phyloP scores from a whole-genome alignment of 805 yeast genomes.

The Clavispora fructus region DNA sequence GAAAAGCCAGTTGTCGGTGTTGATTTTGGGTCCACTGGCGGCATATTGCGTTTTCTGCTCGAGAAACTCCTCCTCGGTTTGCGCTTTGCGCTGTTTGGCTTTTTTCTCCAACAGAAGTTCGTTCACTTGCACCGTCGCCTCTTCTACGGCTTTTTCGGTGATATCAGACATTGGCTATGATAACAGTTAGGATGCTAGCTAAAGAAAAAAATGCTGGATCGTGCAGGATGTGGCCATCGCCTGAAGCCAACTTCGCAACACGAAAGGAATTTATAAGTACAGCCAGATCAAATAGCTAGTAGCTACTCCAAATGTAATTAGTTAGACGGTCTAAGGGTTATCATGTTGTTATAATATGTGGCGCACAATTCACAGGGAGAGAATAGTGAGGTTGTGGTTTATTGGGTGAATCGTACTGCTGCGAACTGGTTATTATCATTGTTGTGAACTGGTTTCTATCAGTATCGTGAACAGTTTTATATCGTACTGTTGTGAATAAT shows the following conservation, averaged over 20 bases:
- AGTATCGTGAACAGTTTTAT: no score
- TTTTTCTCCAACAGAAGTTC: slow-evolving; percentile 6
- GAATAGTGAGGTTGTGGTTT: no score
- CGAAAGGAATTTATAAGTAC: background rate
- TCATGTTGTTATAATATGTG: no score
- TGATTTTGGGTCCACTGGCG: slow-evolving; percentile 52
- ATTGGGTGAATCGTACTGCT: no score
- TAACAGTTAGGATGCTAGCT: background rate
- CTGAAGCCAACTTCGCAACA: background rate
- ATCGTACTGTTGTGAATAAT: no score
- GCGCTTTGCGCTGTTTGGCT: slow-evolving; percentile 52
- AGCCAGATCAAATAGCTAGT: no score
- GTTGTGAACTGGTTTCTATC: no score
- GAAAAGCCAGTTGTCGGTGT: slow-evolving; percentile 42
- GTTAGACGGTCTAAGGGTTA: no score
- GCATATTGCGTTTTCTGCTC: slow-evolving; percentile 48
- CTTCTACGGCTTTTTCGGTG: background rate
- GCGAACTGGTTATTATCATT: no score
- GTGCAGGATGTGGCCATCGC: background rate
- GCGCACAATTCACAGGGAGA: no score
- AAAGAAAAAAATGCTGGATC: background rate
- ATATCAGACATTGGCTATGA: background rate
- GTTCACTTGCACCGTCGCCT: background rate
- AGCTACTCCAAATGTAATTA: no score
- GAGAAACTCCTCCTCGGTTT: slow-evolving; percentile 57